Percentiles rank a stretch among this genome's conserved stretches.
Evolutionary conservation across 73 alveolate species (phyloP).

Genomic region (Paramecium tetraurelia): DNA sequence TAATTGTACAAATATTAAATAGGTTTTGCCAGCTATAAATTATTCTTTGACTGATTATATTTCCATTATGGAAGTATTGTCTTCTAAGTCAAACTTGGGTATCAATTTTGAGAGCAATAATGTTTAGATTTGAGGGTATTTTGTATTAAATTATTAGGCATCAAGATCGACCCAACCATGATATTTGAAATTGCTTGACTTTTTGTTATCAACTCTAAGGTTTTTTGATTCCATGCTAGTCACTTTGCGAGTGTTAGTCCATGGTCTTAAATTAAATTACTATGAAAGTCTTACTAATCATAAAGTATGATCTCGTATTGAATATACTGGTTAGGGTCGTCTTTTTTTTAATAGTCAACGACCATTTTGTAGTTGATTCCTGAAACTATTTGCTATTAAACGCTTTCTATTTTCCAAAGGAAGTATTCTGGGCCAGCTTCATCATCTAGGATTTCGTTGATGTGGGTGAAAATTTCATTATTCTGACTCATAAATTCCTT

Average conservation of each 20-base stretch:
- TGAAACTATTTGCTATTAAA: neutral
- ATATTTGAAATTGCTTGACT: neutral
- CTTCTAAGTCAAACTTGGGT: neutral
- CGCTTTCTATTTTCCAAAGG: neutral
- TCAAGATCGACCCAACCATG: neutral
- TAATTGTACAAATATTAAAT: neutral
- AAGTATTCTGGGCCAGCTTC: neutral
- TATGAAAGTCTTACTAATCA: neutral
- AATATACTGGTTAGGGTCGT: neutral
- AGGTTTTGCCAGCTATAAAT: neutral
- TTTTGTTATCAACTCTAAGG: neutral
- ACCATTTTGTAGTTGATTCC: neutral
- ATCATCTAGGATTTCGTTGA: neutral
- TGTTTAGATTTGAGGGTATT: neutral
- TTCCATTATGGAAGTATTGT: neutral
- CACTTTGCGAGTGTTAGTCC: neutral
- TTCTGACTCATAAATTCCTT: neutral
- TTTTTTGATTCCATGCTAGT: neutral
- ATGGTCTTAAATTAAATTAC: neutral
- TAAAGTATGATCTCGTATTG: neutral
- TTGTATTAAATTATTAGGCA: neutral
- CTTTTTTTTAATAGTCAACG: neutral
- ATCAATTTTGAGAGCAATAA: neutral
- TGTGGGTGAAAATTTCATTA: neutral
- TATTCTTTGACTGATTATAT: neutral